phyloP scores from a whole-genome alignment of 2,329 filamentous ascomycete genomes.

The Coleophoma eucalyptorum region DNA sequence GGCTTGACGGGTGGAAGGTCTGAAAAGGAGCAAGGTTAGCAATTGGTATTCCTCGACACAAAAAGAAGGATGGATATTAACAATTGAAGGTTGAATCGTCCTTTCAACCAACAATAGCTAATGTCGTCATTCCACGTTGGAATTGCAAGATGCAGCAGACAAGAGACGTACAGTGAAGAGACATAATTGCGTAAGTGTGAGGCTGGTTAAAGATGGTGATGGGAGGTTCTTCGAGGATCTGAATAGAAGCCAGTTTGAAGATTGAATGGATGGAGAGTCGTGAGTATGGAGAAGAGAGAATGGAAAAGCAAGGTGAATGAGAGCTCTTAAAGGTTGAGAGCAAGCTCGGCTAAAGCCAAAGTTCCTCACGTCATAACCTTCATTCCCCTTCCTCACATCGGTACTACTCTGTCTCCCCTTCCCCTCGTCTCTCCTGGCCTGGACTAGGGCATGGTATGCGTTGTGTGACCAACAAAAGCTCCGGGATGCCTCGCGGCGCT shows the following conservation, averaged over 20 bases:
- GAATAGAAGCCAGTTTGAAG: conserved; percentile 19
- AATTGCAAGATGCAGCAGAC: neutral
- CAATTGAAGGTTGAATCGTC: too few relatives aligned
- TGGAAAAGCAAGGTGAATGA: conserved; percentile 1
- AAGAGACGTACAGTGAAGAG: conserved; percentile 24
- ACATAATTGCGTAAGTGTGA: conserved; percentile 21
- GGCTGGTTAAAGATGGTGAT: conserved; percentile 18
- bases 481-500: too few relatives aligned
- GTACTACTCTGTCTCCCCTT: neutral
- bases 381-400: neutral
- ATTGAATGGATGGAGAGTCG: neutral
- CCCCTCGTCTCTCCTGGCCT: neutral
- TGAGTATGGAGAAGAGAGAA: conserved; percentile 1
- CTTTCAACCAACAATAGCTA: neutral
- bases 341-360: neutral
- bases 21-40: conserved; percentile 11
- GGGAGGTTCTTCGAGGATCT: conserved; percentile 19
- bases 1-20: conserved; percentile 86
- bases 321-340: neutral
- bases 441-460: neutral
- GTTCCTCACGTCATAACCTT: neutral
- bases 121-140: neutral
- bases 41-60: neutral
- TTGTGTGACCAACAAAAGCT: too few relatives aligned
- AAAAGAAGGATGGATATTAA: too few relatives aligned